Base-by-base conservation (phyloP, 2,329 filamentous ascomycete species). In the Trichoderma sp. region DNA sequence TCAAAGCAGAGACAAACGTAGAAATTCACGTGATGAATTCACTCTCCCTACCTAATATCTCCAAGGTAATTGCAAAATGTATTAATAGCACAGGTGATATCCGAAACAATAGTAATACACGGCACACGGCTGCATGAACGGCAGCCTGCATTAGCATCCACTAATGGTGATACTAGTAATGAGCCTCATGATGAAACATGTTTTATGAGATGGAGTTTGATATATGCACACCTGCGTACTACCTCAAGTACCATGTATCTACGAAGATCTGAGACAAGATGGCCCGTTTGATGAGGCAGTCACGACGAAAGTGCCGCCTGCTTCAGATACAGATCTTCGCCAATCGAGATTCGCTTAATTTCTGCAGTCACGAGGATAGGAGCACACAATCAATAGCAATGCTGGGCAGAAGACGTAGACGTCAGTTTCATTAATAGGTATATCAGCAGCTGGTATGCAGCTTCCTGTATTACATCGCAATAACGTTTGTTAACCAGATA, bases 351-450 rank as follows among this genome's bases (percentile, higher is more conserved):
- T 53, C 47, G 20, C 47, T 53, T 53, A 53, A 7, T 23, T 5
- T 23, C 20, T 12, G 11, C 47, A 23, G 47, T 53, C 47, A 53
- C 55, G 26, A n/a, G n/a, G n/a, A 6, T 28, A 30, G 57, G 28
- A 5, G 28, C 30, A 59, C 57, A 59, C 57, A 34, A 34, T 59
- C 57, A 34, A 59, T 20, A 20, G 20, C 20, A 26, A n/a, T 36
- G 68, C 43, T 62, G 50, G 50, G 39, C 28, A 59, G 62, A 68
- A 50, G 66, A 70, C 59, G 59, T 39, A 57, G 43, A 59, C 68
- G 43, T 57, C 68, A 58, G 20, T 57, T 64, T 64, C 68, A 70
- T 70, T 70, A 70, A 70, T 70, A 70, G 28, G 36, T 68, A 63
- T 63, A 70, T 57, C 59, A 50, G 59, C 36, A 58, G 59, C 68